Conservation (phyloP, 352 stramenopile species). For the Globisporangium parvum region DNA sequence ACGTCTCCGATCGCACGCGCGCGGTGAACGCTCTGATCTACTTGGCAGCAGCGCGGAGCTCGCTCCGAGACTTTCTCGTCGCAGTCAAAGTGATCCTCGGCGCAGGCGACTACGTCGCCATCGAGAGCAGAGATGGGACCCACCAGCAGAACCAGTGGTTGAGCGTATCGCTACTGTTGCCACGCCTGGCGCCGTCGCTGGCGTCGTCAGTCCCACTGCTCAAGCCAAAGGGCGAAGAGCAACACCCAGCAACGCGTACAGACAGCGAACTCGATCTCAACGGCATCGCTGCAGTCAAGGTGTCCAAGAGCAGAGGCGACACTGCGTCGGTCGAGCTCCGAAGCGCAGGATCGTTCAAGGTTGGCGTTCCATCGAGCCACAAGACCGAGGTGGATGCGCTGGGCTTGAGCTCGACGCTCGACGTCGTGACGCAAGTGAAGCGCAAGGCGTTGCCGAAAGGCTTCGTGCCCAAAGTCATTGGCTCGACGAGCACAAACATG, state of each 20-base stretch:
- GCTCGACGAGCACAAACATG: slow-evolving; percentile 8
- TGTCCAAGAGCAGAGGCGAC: background rate
- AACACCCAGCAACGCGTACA: background rate
- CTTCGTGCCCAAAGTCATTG: slow-evolving; percentile 15
- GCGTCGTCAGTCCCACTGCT: slow-evolving; percentile 27
- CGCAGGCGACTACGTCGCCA: slow-evolving; percentile 12
- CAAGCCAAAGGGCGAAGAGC: slow-evolving; percentile 1
- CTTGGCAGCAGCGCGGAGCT: slow-evolving; percentile 43
- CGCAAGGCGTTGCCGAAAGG: slow-evolving; percentile 26
- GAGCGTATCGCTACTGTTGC: slow-evolving; percentile 12
- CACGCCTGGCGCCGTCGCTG: slow-evolving; percentile 14
- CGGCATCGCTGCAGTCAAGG: background rate
- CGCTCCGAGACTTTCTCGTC: slow-evolving; percentile 48
- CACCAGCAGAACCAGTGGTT: slow-evolving; percentile 1
- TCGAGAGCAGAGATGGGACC: slow-evolving; percentile 19
- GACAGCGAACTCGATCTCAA: background rate
- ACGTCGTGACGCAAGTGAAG: slow-evolving; percentile 18
- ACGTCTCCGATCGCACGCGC: slow-evolving; percentile 33
- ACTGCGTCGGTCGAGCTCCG: background rate
- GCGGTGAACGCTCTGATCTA: slow-evolving; percentile 50
- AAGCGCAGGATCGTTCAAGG: background rate
- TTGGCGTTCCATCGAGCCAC: background rate
- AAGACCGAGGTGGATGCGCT: background rate
- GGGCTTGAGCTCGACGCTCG: slow-evolving; percentile 2
- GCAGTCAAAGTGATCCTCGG: slow-evolving; percentile 52